Evolutionary conservation across 495 filamentous ascomycete genomes (phyloP).

Genomic region (Neurospora africana): DNA sequence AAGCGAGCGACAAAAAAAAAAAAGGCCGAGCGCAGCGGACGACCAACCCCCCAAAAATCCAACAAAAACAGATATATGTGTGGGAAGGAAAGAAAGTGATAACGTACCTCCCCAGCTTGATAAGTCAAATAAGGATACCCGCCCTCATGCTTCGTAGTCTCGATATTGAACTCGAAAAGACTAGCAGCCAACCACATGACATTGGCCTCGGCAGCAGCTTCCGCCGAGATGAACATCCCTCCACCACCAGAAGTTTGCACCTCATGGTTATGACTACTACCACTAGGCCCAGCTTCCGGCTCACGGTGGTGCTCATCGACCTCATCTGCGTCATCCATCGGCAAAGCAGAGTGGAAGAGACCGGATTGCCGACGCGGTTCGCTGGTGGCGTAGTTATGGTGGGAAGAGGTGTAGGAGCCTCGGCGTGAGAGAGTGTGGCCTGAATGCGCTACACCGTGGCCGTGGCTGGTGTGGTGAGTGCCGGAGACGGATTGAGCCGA

Average conservation of each 20-base stretch:
- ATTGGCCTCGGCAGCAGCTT: constrained; percentile 9
- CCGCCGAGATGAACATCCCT: not conserved
- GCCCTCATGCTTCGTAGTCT: constrained; percentile 79
- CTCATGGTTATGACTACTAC: not conserved
- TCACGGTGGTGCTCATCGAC: not conserved
- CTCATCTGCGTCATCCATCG: constrained; percentile 52
- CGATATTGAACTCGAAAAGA: constrained; percentile 93
- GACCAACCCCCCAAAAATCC: constrained; percentile 77
- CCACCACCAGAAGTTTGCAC: not conserved
- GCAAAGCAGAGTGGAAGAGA: constrained; percentile 78
- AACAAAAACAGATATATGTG: not conserved
- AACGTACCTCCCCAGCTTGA: constrained; percentile 69
- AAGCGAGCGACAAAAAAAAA: not conserved
- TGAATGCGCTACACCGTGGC: constrained; percentile 4
- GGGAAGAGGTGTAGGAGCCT: not conserved
- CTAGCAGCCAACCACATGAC: constrained; percentile 83
- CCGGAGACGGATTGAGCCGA: constrained; percentile 15
- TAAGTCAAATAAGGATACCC: constrained; percentile 96
- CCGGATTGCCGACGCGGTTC: constrained; percentile 46
- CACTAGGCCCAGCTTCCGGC: not conserved
- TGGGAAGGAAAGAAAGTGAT: not conserved
- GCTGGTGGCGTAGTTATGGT: constrained; percentile 6
- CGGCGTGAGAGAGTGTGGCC: constrained; percentile 17
- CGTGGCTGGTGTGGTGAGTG: not conserved
- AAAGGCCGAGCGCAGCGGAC: constrained; percentile 27